Evolutionary conservation across 1,284 basidiomycete species (phyloP).

Genomic region (Vanrija sp.): DNA sequence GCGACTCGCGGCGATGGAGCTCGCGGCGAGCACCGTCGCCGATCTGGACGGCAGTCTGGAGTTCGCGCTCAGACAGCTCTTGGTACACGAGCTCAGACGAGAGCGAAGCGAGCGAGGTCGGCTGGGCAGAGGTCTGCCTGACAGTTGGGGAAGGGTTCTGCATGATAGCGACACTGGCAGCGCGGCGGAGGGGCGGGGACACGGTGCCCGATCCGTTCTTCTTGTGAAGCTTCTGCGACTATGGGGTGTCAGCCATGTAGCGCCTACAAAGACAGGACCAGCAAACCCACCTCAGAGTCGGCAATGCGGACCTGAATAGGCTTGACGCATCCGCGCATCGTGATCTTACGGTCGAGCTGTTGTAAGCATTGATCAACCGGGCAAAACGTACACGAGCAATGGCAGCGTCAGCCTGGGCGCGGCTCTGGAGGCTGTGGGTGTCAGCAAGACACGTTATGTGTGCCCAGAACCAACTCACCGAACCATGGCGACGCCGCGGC

Average conservation of each 20-base stretch:
- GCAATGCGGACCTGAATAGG: constrained; percentile 36
- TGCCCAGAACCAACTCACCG: constrained; percentile 17
- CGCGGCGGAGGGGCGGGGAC: background rate
- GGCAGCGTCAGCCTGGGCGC: constrained; percentile 34
- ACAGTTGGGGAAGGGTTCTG: background rate
- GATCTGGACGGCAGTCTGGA: background rate
- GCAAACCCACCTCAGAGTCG: constrained; percentile 34
- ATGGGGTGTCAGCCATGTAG: background rate
- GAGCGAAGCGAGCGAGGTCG: too few species aligned
- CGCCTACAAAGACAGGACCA: background rate
- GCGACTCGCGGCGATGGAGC: too few species aligned
- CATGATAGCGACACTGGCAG: background rate
- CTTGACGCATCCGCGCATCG: constrained; percentile 23
- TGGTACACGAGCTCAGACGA: too few species aligned
- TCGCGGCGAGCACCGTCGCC: too few species aligned
- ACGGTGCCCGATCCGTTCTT: background rate
- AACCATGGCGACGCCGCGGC: constrained; percentile 35
- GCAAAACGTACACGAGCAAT: constrained; percentile 23
- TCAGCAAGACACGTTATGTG: background rate
- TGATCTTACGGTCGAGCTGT: constrained; percentile 29
- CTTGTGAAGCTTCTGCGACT: constrained; percentile 33
- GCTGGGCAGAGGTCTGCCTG: too few species aligned
- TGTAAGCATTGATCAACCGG: background rate
- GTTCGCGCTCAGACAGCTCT: background rate
- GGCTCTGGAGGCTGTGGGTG: constrained; percentile 16